Conservation (phyloP, 768 basidiomycete species). For the Termitomyces sp. region DNA sequence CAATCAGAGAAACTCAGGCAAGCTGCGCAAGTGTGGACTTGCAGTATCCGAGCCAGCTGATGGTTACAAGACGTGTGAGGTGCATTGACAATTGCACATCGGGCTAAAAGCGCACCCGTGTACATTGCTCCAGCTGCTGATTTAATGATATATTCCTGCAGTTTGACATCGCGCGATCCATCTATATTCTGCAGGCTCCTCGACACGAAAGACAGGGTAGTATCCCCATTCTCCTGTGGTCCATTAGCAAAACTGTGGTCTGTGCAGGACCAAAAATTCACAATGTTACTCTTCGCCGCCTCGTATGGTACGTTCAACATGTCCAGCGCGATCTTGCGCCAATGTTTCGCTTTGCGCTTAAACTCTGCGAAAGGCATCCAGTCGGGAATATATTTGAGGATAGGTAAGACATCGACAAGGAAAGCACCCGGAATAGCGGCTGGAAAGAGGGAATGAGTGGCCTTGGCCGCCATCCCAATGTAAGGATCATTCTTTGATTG, state of each 20-base stretch:
- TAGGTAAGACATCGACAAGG: conserved; percentile 25
- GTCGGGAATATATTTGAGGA: conserved; percentile 27
- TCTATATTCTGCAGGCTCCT: conserved; percentile 16
- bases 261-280: too few species aligned
- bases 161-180: conserved; percentile 5
- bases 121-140: conserved; percentile 21
- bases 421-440: conserved; percentile 24
- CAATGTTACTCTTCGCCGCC: conserved; percentile 12
- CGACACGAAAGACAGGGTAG: conserved; percentile 17
- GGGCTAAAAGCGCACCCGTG: too few species aligned
- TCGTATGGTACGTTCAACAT: conserved; percentile 22
- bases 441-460: conserved; percentile 20
- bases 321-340: conserved; percentile 12
- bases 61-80: too few species aligned
- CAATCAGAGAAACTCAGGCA: too few species aligned
- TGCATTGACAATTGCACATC: too few species aligned
- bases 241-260: too few species aligned
- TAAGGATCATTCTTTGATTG: conserved; percentile 28
- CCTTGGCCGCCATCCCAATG: conserved; percentile 24
- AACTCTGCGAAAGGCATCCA: conserved; percentile 33
- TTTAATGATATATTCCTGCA: conserved; percentile 18
- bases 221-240: conserved; percentile 14
- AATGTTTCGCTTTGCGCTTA: conserved; percentile 24
- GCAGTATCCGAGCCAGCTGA: conserved; percentile 27
- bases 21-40: too few species aligned